Conservation (phyloP, 257 asterid genomes). For the Petrea volubilis region DNA sequence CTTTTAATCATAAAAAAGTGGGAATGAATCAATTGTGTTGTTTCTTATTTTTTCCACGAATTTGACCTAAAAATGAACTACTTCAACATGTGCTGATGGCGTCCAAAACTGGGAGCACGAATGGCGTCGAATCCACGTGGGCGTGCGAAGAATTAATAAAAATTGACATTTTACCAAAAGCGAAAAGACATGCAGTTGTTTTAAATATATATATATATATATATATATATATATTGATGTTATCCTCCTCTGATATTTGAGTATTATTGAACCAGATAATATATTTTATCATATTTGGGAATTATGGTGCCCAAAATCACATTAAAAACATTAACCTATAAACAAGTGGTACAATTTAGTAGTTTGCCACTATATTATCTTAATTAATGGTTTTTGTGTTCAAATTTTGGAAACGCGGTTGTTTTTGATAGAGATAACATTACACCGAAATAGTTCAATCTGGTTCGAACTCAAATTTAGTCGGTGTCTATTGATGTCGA, state of each 20-base stretch:
- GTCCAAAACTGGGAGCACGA: conserved; percentile 13
- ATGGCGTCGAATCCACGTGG: conserved; percentile 28
- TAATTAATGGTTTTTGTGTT: no score
- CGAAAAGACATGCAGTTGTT: conserved; percentile 12
- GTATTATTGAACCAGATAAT: not conserved
- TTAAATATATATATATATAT: no score
- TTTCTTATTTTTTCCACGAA: not conserved
- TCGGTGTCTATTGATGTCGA: no score
- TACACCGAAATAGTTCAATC: no score
- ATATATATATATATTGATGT: no score
- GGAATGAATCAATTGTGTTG: no score
- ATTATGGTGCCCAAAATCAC: not conserved
- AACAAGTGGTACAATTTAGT: no score
- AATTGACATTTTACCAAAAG: conserved; percentile 34
- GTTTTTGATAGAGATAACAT: no score
- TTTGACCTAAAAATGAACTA: conserved; percentile 15
- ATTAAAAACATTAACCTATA: not conserved
- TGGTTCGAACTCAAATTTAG: no score
- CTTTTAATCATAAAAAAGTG: no score
- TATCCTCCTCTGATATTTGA: not conserved
- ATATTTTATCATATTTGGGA: not conserved
- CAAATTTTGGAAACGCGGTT: no score
- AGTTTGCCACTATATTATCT: no score
- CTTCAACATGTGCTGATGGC: not conserved
- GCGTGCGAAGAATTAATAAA: conserved; percentile 19